A percentile compares a stretch with the other conserved stretches of the same genome.
phyloP scores from a whole-genome alignment of 371 early-diverging fungal species.

The Basidiobolus meristosporus region DNA sequence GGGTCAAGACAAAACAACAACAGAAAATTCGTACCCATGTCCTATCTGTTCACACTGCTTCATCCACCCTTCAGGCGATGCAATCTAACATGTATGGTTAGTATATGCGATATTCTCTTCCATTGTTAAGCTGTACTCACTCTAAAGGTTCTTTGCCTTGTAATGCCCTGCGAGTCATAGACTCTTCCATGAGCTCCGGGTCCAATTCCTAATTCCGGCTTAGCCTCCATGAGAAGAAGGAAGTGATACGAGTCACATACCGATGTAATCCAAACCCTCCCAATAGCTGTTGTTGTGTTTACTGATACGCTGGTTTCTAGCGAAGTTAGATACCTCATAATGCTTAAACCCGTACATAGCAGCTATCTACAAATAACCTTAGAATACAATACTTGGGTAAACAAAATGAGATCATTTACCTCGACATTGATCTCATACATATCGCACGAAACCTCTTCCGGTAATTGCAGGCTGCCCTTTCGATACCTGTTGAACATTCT shows the following conservation, averaged over 20 bases:
- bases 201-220: slow-evolving; percentile 22
- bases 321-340: slow-evolving; percentile 66
- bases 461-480: slow-evolving; percentile 13
- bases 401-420: no score
- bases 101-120: neutral
- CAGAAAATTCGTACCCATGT: slow-evolving; percentile 22
- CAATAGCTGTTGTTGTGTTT: slow-evolving; percentile 56
- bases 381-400: no score
- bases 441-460: slow-evolving; percentile 23
- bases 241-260: slow-evolving; percentile 8
- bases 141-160: slow-evolving; percentile 25
- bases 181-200: slow-evolving; percentile 68
- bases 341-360: slow-evolving; percentile 24
- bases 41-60: slow-evolving; percentile 21
- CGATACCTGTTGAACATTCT: slow-evolving; percentile 23
- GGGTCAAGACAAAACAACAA: neutral
- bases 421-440: slow-evolving; percentile 48
- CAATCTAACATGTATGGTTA: slow-evolving; percentile 9
- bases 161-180: slow-evolving; percentile 8
- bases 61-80: slow-evolving; percentile 27
- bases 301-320: slow-evolving; percentile 16
- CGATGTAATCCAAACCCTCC: slow-evolving; percentile 55
- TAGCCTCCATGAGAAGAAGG: neutral
- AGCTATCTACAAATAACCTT: slow-evolving; percentile 10
- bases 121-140: slow-evolving; percentile 9